Conservation (phyloP, 179 eudicot species). For the Vitellaria paradoxa region DNA sequence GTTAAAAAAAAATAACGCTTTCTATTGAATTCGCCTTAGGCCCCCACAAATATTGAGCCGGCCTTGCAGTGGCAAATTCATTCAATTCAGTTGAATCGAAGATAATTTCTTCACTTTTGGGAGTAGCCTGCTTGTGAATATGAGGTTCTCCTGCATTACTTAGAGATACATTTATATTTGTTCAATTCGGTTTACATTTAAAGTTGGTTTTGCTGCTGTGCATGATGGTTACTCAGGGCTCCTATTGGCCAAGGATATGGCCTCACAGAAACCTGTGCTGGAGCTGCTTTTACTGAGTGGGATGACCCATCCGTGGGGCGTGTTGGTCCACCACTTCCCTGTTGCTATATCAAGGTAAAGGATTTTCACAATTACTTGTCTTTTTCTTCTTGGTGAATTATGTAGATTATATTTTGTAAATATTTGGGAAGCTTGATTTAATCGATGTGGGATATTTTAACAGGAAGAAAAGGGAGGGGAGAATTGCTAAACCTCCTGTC, state of each 20-base stretch:
- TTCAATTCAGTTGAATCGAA: no score
- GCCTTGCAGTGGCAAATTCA: no score
- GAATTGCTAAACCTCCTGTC: background rate
- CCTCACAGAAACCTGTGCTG: conserved; percentile 96
- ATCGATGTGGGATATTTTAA: no score
- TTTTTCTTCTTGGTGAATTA: background rate
- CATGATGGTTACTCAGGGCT: conserved; percentile 49
- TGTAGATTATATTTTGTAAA: background rate
- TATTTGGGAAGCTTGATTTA: background rate
- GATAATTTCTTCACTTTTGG: background rate
- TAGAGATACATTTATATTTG: background rate
- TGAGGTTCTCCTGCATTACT: background rate
- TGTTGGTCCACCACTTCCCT: conserved; percentile 99
- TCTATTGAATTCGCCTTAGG: no score
- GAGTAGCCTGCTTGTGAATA: background rate
- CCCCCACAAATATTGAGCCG: no score
- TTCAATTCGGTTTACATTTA: background rate
- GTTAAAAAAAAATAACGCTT: no score
- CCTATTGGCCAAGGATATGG: conserved; percentile 99
- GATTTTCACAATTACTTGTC: background rate
- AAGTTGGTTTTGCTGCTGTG: background rate
- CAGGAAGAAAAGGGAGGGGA: background rate
- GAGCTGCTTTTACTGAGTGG: conserved; percentile 84
- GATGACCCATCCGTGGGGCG: conserved; percentile 94
- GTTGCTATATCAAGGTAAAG: conserved; percentile 75